These are phyloP conservation scores for Phytophthora multivora DNA, from an alignment of 352 stramenopile genomes.

Conservation along the genomic window DNA sequence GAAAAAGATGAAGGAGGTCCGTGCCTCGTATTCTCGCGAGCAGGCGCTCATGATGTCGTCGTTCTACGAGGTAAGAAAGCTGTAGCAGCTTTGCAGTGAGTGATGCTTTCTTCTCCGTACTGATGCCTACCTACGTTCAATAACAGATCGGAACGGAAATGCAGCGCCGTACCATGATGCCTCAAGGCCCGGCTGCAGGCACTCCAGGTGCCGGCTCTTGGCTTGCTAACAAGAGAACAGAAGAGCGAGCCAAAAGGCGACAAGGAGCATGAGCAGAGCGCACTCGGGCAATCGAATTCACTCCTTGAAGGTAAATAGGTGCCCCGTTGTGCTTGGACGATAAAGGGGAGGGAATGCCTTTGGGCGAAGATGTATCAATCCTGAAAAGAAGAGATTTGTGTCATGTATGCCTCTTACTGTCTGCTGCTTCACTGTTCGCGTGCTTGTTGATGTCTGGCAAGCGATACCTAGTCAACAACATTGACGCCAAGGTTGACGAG, in stretches of 20 bases:
- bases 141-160: slow-evolving; percentile 88
- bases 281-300: slow-evolving; percentile 3
- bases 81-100: neutral
- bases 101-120: neutral
- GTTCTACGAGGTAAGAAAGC: slow-evolving; percentile 77
- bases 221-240: slow-evolving; percentile 84
- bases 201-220: slow-evolving; percentile 62
- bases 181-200: slow-evolving; percentile 55
- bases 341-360: slow-evolving; percentile 7
- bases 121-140: slow-evolving; percentile 7
- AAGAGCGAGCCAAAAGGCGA: slow-evolving; percentile 83
- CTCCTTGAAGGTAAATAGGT: neutral
- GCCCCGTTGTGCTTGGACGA: slow-evolving; percentile 4
- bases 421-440: slow-evolving; percentile 12
- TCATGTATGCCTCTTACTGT: slow-evolving; percentile 14
- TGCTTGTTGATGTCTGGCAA: neutral
- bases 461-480: slow-evolving; percentile 61
- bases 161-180: slow-evolving; percentile 89
- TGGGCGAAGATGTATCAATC: slow-evolving; percentile 29
- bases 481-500: slow-evolving; percentile 90
- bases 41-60: slow-evolving; percentile 90
- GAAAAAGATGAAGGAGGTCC: slow-evolving; percentile 86
- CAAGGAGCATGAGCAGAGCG: slow-evolving; percentile 50
- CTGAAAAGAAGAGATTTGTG: slow-evolving; percentile 28
- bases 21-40: slow-evolving; percentile 80